Base-by-base conservation (phyloP, 768 basidiomycete species). In the Psilocybe sp. region DNA sequence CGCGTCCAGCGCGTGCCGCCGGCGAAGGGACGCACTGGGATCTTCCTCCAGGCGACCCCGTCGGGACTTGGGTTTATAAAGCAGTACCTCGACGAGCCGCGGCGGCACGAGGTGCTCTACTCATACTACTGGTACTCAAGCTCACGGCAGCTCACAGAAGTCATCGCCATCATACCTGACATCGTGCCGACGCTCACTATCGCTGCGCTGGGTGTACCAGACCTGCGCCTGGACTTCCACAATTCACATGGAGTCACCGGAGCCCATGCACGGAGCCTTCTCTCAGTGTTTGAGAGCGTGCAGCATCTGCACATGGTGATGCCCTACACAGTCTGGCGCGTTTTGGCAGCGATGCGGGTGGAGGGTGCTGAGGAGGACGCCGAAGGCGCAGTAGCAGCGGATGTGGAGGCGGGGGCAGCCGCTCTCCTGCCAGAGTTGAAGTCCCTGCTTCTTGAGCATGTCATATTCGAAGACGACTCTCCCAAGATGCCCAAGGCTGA, bases 201-300 rank as follows among this genome's bases (percentile, higher is more conserved):
- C 6, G 35, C 49, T 11, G 35, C 12, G 13, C 23, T 36, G 14
- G 49, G 39, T 5, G 49, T 50, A 5, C 40, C 13, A n/a, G 34
- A 44, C 14, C 49, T 50, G 32, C 49, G 42, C 2, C 18, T 50
- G 10, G 42, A 50, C n/a, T 28, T 50, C 41, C 23, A 35, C 23
- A 19, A 37, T n/a, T 44, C 49, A 13, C 42, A 18, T 8, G 34
- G 35, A 11, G 28, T 50, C 3, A 36, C 35, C 4, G 32, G 33
- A 2, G 37, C 36, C 11, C 18, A 14, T 13, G 31, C 41, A 14
- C 15, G 28, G 10, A 18, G 34, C 5, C 31, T 48, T 28, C 28
- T 48, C 13, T 12, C 8, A 7, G 28, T 35, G 6, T 41, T 38
- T 34, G 39, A 28, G 11, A n/a, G 23, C 10, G 47, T 41, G 12